Evolutionary conservation across 306 rosid genomes (phyloP).

Genomic region (Lathyrus sativus): DNA sequence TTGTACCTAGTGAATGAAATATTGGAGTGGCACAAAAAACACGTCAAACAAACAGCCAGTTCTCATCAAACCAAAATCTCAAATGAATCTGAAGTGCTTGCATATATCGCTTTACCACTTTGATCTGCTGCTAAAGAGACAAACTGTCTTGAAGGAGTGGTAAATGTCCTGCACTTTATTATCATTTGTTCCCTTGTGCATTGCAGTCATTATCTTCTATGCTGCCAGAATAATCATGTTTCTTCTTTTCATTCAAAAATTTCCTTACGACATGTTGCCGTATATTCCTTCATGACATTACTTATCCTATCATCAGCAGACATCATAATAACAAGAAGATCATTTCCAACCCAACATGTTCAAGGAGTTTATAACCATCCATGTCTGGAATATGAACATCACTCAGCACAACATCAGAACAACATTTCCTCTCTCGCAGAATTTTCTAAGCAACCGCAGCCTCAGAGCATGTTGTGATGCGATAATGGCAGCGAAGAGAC

Average conservation of each 20-base stretch:
- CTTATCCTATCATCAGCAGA: conserved; percentile 70
- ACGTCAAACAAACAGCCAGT: too few species aligned
- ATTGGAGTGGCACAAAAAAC: too few species aligned
- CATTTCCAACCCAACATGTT: conserved; percentile 75
- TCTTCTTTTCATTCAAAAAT: conserved; percentile 57
- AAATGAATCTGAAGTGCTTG: too few species aligned
- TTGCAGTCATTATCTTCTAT: conserved; percentile 57
- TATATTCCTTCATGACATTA: conserved; percentile 69
- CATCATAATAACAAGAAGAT: conserved; percentile 86
- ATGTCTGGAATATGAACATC: conserved; percentile 88
- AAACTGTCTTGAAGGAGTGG: too few species aligned
- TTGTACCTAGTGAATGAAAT: too few species aligned
- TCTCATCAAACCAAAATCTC: too few species aligned
- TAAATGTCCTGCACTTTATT: too few species aligned
- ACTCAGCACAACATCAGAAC: conserved; percentile 74
- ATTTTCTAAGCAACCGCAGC: conserved; percentile 72
- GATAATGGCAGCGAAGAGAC: conserved; percentile 63
- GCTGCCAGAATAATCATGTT: conserved; percentile 58
- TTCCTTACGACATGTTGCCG: conserved; percentile 82
- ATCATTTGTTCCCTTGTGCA: conserved; percentile 50
- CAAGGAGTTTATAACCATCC: conserved; percentile 80
- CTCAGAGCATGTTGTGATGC: conserved; percentile 59
- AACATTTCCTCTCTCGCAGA: conserved; percentile 68
- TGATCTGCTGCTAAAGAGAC: too few species aligned
- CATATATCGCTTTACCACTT: too few species aligned